Percentiles rank a stretch among this genome's conserved stretches.
These are phyloP conservation scores for Asterochloris erici DNA, from an alignment of 139 green algal species.

Conservation along the genomic window DNA sequence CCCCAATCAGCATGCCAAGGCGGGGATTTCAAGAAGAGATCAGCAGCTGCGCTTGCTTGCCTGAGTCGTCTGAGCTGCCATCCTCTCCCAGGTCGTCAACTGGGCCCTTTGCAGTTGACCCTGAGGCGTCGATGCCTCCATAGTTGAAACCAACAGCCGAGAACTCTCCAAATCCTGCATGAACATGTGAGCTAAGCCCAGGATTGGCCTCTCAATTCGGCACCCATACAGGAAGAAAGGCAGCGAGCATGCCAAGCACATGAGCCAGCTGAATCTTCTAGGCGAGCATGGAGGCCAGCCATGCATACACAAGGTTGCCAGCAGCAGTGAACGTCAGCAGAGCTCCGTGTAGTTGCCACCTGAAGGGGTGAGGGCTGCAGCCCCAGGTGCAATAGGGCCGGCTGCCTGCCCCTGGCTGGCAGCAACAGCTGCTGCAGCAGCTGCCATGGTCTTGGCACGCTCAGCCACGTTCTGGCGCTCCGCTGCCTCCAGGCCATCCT, in stretches of 20 bases:
- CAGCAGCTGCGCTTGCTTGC: constrained; percentile 17
- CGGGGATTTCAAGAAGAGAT: background rate
- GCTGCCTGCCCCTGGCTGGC: background rate
- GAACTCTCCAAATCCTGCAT: constrained; percentile 43
- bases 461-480: constrained; percentile 56
- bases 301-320: background rate
- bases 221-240: too few relatives aligned
- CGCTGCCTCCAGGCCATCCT: constrained; percentile 30
- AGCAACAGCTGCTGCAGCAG: constrained; percentile 33
- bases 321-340: too few relatives aligned
- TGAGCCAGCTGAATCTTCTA: too few relatives aligned
- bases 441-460: constrained; percentile 38
- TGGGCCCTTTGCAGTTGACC: background rate
- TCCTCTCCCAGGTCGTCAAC: constrained; percentile 10
- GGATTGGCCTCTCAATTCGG: background rate
- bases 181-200: background rate
- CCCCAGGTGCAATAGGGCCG: background rate
- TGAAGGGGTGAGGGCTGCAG: background rate
- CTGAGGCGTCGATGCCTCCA: constrained; percentile 14
- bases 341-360: background rate
- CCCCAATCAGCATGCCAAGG: too few relatives aligned
- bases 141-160: constrained; percentile 65
- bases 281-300: too few relatives aligned
- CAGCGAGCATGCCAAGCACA: too few relatives aligned
- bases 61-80: constrained; percentile 8